phyloP scores from a whole-genome alignment of 2,329 filamentous ascomycete species.

The Nemania diffusa region DNA sequence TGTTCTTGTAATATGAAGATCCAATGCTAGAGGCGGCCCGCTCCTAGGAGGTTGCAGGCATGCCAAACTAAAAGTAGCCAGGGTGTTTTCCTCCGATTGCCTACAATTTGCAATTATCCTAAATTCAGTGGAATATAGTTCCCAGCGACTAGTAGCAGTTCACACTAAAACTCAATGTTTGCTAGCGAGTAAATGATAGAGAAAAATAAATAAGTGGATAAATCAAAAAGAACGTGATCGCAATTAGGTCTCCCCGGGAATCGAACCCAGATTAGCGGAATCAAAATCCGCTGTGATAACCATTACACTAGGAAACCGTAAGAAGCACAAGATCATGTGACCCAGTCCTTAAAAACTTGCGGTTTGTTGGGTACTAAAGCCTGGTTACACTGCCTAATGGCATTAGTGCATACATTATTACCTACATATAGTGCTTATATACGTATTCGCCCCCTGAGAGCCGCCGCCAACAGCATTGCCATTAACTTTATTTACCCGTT shows the following conservation, averaged over 20 bases:
- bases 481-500: no score
- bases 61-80: background rate
- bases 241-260: slow-evolving; percentile 35
- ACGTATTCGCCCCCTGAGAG: no score
- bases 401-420: no score
- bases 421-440: background rate
- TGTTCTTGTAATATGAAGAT: background rate
- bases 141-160: no score
- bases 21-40: background rate
- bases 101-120: no score
- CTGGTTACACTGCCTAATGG: no score
- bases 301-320: slow-evolving; percentile 40
- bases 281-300: slow-evolving; percentile 42
- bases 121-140: no score
- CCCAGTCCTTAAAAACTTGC: background rate
- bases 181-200: no score
- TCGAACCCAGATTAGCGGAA: slow-evolving; percentile 41
- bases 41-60: background rate
- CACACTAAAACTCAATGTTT: no score
- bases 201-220: background rate
- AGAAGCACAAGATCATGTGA: slow-evolving; percentile 17
- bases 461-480: no score
- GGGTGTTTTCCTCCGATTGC: background rate
- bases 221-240: background rate
- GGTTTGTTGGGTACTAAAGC: background rate